Conservation (phyloP, 2,329 filamentous ascomycete genomes). For the Myriosclerotinia duriaeana region DNA sequence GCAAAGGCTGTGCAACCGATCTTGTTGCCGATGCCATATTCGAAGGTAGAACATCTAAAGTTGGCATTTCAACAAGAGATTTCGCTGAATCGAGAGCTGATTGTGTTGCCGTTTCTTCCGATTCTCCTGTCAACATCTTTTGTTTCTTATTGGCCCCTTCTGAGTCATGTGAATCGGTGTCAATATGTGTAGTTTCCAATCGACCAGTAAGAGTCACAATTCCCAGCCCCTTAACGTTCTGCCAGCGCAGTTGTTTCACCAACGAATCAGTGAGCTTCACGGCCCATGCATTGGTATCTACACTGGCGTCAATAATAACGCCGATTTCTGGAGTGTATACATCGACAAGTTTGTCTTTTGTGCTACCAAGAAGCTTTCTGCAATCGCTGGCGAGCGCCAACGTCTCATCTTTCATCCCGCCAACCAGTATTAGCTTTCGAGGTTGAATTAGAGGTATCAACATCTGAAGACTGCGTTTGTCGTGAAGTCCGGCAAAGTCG, state of each 20-base stretch:
- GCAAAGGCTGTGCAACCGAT: constrained; percentile 79
- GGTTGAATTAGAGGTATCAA: constrained; percentile 91
- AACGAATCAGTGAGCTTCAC: constrained; percentile 85
- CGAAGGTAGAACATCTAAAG: constrained; percentile 52
- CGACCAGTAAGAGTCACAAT: constrained; percentile 89
- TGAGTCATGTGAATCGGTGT: constrained; percentile 40
- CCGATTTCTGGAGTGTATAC: constrained; percentile 83
- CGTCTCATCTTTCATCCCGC: constrained; percentile 78
- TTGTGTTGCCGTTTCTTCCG: constrained; percentile 38
- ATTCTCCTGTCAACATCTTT: constrained; percentile 47
- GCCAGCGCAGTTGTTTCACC: constrained; percentile 88
- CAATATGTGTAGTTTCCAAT: constrained; percentile 53
- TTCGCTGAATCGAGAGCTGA: constrained; percentile 30
- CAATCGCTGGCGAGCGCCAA: constrained; percentile 76
- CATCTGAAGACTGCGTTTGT: constrained; percentile 91
- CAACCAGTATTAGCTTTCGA: constrained; percentile 89
- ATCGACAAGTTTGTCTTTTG: constrained; percentile 54
- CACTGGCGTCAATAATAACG: constrained; percentile 77
- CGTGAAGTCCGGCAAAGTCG: constrained; percentile 89
- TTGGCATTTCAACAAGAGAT: constrained; percentile 30
- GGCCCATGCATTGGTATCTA: constrained; percentile 96
- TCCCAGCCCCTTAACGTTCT: constrained; percentile 83
- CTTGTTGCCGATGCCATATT: constrained; percentile 69
- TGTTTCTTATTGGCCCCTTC: constrained; percentile 48
- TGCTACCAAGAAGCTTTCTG: constrained; percentile 59